Base-by-base conservation (phyloP, 305 asterid species). In the Petunia hybrid region DNA sequence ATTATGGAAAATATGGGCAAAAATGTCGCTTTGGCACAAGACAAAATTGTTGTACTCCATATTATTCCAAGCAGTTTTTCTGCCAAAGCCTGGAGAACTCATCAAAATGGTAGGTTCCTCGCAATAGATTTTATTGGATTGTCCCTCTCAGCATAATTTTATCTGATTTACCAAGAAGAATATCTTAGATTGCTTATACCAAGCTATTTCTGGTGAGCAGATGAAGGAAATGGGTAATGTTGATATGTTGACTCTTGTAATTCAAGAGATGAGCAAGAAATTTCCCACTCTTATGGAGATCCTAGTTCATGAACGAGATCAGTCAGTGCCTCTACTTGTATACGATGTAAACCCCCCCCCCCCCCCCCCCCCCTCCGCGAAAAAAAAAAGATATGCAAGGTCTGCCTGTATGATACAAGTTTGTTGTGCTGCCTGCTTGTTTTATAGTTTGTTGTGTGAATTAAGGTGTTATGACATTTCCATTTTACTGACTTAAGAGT, bases 1-100 rank as follows among this genome's bases (percentile, higher is more conserved):
- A 5, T 85, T 92, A 75, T 85, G 86, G 88, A 92, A 98, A 89
- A 92, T 97, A 51, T 96, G 99, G 99, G 94, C 91, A 6, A 92
- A 87, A 84, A 91, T 96, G 99, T 94, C 99, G 22, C 94, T 94
- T 77, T 96, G 99, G 99, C 98, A 96, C 86, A 94, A 92, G 90
- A 90, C 90, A 13, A 95, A 91, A 87, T 80, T 95, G 82, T 8
- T 94, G 40, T 90, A 90, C 84, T 85, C 98, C 57, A 81, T 95
- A 51, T 76, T 94, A 80, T 95, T 95, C 80, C 99, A 92, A 92
- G 92, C 97, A 82, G 85, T 93, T 69, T 92, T 95, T 87, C 87
- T 96, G 86, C 99, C 98, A 2, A 87, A 87, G 84, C 83, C 99
- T 7, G 93, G 86, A 78, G 89, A 81, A 77, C 97, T 96, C 81